Base-by-base conservation (phyloP, 2,329 filamentous ascomycete species). In the Talaromyces pinophilus region DNA sequence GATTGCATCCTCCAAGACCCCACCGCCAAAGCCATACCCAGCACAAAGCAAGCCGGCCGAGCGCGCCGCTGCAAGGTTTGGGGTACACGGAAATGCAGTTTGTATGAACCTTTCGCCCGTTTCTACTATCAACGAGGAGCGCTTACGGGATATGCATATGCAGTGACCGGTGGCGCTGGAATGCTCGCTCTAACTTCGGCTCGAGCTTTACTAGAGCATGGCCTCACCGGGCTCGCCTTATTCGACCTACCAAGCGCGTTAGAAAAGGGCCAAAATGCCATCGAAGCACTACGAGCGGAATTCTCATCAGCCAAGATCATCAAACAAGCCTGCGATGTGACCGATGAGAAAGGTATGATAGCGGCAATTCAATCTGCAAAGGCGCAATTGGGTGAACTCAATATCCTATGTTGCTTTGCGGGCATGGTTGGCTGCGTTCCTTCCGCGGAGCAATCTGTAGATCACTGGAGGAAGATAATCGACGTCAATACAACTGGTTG, bases 401-500 rank as follows among this genome's bases (percentile, higher is more conserved):
- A 86, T 67, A 84, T 85, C 52, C 77, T 90, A 1, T 82, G 86
- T 69, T 88, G 86, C 70, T 90, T 91, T 71, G 90, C 89, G 0
- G 90, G 90, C 5, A 83, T 92, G 0, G 90, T 92, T 0, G 83
- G 82, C 44, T 89, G 86, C 69, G 80, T 83, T 0, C 84, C 87
- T 67, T 86, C 89, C 0, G 75, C 90, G 0, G 85, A 89, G 1
- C 87, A 88, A 79, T 77, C 82, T 0, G 76, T 83, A 0, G 79
- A 81, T 1, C 82, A 89, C 69, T 93, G 87, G 84, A 83, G 87
- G 6, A 83, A 83, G 33, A 84, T 89, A 0, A 72, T 92, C 22
- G 89, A 92, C 65, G 84, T 93, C 73, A 93, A 93, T 73, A 86
- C 88, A 1, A 90, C 88, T 0, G 91, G 90, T 0, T 81, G 84